These are phyloP conservation scores for Suillus occidentalis DNA, from an alignment of 768 basidiomycete species.

Conservation along the genomic window DNA sequence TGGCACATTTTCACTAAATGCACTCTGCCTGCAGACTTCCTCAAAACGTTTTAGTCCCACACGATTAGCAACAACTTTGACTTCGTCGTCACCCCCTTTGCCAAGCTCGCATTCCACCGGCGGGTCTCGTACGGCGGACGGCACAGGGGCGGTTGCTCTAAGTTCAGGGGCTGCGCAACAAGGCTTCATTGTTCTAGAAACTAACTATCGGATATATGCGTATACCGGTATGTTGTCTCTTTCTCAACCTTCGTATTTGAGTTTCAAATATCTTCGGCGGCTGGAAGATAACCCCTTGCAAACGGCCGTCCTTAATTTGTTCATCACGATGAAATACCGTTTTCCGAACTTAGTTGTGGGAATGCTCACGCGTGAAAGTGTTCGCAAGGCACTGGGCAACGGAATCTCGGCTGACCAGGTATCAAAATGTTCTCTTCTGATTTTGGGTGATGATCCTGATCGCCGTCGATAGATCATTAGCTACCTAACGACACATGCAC, in stretches of 20 bases:
- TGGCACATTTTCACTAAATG: slow-evolving; percentile 14
- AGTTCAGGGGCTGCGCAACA: slow-evolving; percentile 63
- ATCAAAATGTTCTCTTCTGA: slow-evolving; percentile 22
- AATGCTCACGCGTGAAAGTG: slow-evolving; percentile 91
- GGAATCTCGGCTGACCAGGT: slow-evolving; percentile 98
- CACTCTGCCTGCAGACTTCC: slow-evolving; percentile 47
- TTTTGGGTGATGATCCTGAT: slow-evolving; percentile 13
- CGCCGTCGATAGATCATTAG: slow-evolving; percentile 75
- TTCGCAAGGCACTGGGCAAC: slow-evolving; percentile 89
- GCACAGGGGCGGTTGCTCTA: slow-evolving; percentile 23
- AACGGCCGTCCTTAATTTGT: slow-evolving; percentile 93
- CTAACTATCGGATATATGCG: slow-evolving; percentile 97
- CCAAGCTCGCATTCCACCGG: slow-evolving; percentile 48
- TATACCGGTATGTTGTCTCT: slow-evolving; percentile 72
- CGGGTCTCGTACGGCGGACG: slow-evolving; percentile 15
- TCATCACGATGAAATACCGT: slow-evolving; percentile 88
- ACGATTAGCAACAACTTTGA: slow-evolving; percentile 90
- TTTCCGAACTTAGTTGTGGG: slow-evolving; percentile 98
- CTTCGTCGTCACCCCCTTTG: slow-evolving; percentile 83
- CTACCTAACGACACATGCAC: slow-evolving; percentile 92
- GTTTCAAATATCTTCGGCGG: slow-evolving; percentile 21
- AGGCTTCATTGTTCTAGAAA: slow-evolving; percentile 95
- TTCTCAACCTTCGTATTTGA: slow-evolving; percentile 14
- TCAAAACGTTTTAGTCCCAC: slow-evolving; percentile 91
- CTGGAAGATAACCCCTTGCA: slow-evolving; percentile 87